Conservation (phyloP, 164 flowering plant genomes). For the Liquidambar formosana region DNA sequence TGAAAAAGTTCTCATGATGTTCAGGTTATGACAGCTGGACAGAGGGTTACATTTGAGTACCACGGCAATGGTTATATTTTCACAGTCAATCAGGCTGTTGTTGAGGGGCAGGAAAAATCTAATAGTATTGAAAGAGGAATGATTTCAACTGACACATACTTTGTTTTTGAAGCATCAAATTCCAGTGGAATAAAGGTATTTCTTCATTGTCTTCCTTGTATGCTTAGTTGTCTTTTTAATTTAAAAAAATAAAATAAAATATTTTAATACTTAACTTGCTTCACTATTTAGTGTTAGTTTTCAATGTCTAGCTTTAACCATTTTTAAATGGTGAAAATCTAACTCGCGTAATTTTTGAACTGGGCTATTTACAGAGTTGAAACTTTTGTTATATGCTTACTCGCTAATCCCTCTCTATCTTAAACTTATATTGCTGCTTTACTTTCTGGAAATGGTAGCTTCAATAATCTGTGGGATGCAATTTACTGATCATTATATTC, state of each 20-base stretch:
- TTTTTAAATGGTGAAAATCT: not conserved
- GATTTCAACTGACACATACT: conserved; percentile 68
- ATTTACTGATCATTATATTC: not conserved
- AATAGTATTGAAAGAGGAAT: conserved; percentile 72
- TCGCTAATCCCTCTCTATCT: not conserved
- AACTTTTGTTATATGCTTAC: no score
- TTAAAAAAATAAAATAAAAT: no score
- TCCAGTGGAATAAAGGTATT: conserved; percentile 88
- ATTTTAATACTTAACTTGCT: not conserved
- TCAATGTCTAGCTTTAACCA: not conserved
- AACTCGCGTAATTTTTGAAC: no score
- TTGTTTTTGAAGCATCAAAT: conserved; percentile 81
- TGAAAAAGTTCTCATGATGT: not conserved
- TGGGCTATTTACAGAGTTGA: no score
- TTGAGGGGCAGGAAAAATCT: conserved; percentile 68
- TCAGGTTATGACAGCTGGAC: conserved; percentile 95
- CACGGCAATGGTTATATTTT: conserved; percentile 74
- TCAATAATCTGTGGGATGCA: not conserved
- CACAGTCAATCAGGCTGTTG: conserved; percentile 73
- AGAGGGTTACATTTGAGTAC: conserved; percentile 83
- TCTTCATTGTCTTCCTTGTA: not conserved
- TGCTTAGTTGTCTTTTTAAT: not conserved
- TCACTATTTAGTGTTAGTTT: not conserved
- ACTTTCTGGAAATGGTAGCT: not conserved
- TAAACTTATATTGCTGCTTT: not conserved